Percentiles rank a stretch among this genome's conserved stretches.
Conservation (phyloP, 2,329 filamentous ascomycete species). For the Bisporella sp. region DNA sequence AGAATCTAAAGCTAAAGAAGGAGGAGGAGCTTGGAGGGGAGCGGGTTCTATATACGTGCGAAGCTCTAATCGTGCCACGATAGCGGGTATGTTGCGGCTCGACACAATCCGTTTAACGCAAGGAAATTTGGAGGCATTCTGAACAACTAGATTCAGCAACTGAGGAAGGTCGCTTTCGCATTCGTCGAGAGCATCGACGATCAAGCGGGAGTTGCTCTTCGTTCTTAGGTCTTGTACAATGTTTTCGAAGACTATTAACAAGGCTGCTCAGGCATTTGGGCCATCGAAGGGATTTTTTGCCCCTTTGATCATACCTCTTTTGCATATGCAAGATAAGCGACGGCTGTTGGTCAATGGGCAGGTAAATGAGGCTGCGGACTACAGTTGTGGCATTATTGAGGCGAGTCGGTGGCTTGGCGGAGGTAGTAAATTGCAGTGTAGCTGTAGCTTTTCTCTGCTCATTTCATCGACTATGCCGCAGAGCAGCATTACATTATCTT, state of each 20-base stretch:
- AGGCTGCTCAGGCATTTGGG: not conserved
- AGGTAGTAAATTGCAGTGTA: not conserved
- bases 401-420: not conserved
- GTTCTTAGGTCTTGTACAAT: not conserved
- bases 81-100: too few species aligned
- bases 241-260: not conserved
- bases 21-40: too few species aligned
- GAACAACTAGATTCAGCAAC: too few species aligned
- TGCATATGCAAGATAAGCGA: not conserved
- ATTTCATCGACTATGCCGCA: too few species aligned
- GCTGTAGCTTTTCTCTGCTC: too few species aligned
- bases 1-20: too few species aligned
- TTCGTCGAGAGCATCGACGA: not conserved
- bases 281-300: not conserved
- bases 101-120: too few species aligned
- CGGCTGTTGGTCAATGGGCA: not conserved
- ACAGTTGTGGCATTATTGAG: not conserved
- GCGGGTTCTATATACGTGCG: too few species aligned
- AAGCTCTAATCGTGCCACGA: too few species aligned
- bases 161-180: not conserved
- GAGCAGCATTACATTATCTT: too few species aligned
- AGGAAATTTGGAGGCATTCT: too few species aligned
- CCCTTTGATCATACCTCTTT: not conserved
- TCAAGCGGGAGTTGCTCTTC: not conserved
- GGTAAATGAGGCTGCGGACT: not conserved